Percentiles rank a stretch among this genome's conserved stretches.
Conservation (phyloP, 306 rosid species). For the Cercis canadensis region DNA sequence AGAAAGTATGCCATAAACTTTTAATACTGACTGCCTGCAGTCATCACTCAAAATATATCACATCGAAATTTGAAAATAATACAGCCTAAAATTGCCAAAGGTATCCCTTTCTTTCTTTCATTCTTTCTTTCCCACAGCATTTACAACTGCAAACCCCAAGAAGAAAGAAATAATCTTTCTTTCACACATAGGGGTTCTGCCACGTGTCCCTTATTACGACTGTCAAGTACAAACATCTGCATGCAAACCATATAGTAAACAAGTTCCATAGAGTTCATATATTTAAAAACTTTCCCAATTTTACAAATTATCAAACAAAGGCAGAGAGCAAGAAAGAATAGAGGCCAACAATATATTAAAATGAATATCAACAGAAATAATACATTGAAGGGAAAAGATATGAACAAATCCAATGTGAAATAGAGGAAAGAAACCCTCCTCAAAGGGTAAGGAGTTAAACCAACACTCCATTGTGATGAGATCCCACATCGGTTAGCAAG, state of each 20-base stretch:
- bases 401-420: too few species aligned
- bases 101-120: background rate
- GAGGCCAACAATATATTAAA: too few species aligned
- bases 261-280: background rate
- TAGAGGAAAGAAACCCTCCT: too few species aligned
- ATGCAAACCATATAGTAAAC: background rate
- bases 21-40: background rate
- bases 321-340: too few species aligned
- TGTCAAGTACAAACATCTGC: background rate
- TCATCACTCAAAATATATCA: slow-evolving; percentile 24
- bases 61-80: background rate
- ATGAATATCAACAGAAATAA: too few species aligned
- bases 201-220: background rate
- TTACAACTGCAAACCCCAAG: background rate
- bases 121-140: background rate
- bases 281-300: background rate
- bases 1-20: slow-evolving; percentile 4
- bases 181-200: background rate
- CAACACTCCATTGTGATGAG: too few species aligned
- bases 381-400: too few species aligned
- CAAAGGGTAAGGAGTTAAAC: too few species aligned
- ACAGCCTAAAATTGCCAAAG: background rate
- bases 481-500: too few species aligned
- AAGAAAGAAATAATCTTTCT: background rate
- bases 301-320: too few species aligned